These are phyloP conservation scores for Gossypium herbaceum DNA, from an alignment of 345 rosid genomes.

Conservation along the genomic window DNA sequence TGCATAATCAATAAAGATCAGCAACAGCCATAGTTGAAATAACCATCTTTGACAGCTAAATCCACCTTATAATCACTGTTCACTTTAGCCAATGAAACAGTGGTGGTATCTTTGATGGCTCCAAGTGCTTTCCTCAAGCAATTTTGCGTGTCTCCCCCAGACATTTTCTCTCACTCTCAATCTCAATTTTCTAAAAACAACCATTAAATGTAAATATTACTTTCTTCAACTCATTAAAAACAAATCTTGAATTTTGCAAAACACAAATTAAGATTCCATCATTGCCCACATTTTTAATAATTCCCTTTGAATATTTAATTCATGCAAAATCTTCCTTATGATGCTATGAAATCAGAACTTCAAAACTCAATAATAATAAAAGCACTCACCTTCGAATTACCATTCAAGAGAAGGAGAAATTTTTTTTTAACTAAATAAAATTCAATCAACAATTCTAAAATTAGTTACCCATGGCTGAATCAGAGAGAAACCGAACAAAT, in stretches of 20 bases:
- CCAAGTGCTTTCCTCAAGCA: constrained; percentile 94
- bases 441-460: neutral
- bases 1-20: neutral
- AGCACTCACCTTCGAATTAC: constrained; percentile 5
- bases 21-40: neutral
- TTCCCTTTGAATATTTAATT: no score
- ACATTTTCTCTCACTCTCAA: constrained; percentile 54
- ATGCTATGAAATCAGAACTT: neutral
- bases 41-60: neutral
- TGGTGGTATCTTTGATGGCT: constrained; percentile 91
- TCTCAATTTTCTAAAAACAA: constrained; percentile 27
- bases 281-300: neutral
- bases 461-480: neutral
- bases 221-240: neutral
- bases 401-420: neutral
- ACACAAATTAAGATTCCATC: constrained; percentile 15
- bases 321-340: neutral
- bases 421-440: neutral
- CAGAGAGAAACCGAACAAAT: no score
- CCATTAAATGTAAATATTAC: neutral
- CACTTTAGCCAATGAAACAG: constrained; percentile 97
- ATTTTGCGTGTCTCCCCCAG: constrained; percentile 79
- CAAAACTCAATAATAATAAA: neutral
- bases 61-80: constrained; percentile 91
- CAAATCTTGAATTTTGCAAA: neutral